Conservation (phyloP, 2,329 filamentous ascomycete species). For the Elsinoe necatrix region DNA sequence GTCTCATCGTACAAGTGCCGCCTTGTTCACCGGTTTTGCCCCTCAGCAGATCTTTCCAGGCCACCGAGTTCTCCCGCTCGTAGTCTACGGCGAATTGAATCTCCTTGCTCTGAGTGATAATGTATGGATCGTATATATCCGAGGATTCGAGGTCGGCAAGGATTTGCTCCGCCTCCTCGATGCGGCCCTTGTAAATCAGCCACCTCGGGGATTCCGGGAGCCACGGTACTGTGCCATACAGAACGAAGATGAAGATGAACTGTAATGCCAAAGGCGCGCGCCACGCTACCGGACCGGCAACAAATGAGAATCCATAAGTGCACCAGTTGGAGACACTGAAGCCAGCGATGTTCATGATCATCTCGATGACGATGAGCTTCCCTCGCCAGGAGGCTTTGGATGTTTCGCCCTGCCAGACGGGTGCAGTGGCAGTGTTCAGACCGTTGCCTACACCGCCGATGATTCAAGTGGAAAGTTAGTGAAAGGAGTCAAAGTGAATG, state of each 20-base stretch:
- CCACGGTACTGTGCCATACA: slow-evolving; percentile 40
- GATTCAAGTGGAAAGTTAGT: slow-evolving; percentile 26
- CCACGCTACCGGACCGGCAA: slow-evolving; percentile 37
- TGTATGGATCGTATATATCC: slow-evolving; percentile 37
- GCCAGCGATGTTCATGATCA: slow-evolving; percentile 45
- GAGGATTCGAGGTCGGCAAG: slow-evolving; percentile 42
- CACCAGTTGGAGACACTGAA: slow-evolving; percentile 43
- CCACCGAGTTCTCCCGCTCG: slow-evolving; percentile 42
- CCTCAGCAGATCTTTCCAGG: slow-evolving; percentile 43
- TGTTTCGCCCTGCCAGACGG: slow-evolving; percentile 46
- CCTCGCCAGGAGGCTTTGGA: slow-evolving; percentile 35
- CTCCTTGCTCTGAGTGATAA: slow-evolving; percentile 37
- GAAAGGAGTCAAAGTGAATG: too few relatives aligned
- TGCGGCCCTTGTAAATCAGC: slow-evolving; percentile 38
- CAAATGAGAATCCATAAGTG: slow-evolving; percentile 38
- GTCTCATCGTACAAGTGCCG: slow-evolving; percentile 43
- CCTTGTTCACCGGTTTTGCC: slow-evolving; percentile 38
- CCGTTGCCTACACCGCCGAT: slow-evolving; percentile 44
- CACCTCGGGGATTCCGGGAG: slow-evolving; percentile 41
- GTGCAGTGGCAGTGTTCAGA: slow-evolving; percentile 43
- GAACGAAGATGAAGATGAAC: slow-evolving; percentile 42
- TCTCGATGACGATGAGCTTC: slow-evolving; percentile 30
- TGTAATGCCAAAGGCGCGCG: slow-evolving; percentile 42
- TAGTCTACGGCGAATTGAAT: slow-evolving; percentile 39
- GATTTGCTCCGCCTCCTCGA: slow-evolving; percentile 42